Evolutionary conservation across 169 alveolate genomes (phyloP), one percentile per base, ranked within the genome.

Genomic region (Cryptosporidium viatorum): DNA sequence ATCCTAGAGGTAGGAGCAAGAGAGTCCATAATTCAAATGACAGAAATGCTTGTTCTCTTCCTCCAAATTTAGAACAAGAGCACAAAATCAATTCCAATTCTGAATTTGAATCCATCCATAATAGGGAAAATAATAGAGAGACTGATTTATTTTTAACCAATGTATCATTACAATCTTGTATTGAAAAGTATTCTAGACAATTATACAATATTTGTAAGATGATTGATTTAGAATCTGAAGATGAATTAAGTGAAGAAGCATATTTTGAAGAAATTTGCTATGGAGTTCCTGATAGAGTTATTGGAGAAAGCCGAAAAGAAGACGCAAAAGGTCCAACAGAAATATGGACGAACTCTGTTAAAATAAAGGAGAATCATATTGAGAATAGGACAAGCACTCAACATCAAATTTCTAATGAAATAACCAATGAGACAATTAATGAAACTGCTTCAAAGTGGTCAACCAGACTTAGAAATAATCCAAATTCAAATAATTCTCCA

Each of bases 401-500:
- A 26, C 55, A 71, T 35, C 71, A 73, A 2, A 41, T 55, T 26
- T 31, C 48, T 5, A 18, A 18, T n/a, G 86, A 73, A 16, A 73
- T 71, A 52, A 35, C 55, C 8, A 18, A 6, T n/a, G 86, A 73
- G 23, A 73, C 86, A n/a, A 35, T 73, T 35, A 55, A 7, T 55
- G 86, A 73, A 59, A 73, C 86, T 18, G 70, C 50, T 59, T 52
- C 71, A 18, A 73, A 59, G 10, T 73, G 86, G 86, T 52, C 86
- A 55, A 39, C 26, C 3, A 73, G 86, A 35, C 86, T 73, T 14
- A 50, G 86, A 39, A 10, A 51, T 37, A 29, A n/a, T 14, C 33
- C 48, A n/a, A 29, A n/a, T n/a, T n/a, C 71, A 8, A 29, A 39
- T n/a, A 4, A 1, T 37, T 35, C 71, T 65, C 71, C 71, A 10